Base-by-base conservation (phyloP, 1,284 basidiomycete species). In the Moesziomyces globuligerus region DNA sequence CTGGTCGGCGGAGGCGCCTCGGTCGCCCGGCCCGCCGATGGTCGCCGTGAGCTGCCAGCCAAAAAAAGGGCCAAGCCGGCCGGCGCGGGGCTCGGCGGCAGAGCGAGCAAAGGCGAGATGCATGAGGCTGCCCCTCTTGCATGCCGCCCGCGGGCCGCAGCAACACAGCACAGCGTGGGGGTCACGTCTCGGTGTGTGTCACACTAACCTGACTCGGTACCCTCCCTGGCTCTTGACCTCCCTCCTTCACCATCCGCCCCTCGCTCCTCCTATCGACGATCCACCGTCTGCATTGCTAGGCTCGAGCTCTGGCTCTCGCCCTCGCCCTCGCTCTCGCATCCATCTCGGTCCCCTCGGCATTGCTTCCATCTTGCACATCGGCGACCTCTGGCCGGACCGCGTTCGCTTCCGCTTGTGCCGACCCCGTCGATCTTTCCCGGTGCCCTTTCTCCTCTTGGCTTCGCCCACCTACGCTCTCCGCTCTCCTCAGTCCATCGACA, bases 281-380 rank as follows among this genome's bases (percentile, higher is more conserved):
- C 5, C 26, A 28, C 26, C 10, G 32, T 7, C 15, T 34, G 15
- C 10, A 34, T 34, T n/a, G n/a, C n/a, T n/a, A n/a, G n/a, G n/a
- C n/a, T n/a, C n/a, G n/a, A n/a, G n/a, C n/a, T n/a, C n/a, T n/a
- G n/a, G n/a, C n/a, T n/a, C n/a, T n/a, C 10, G 6, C 32, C 2
- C 32, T 17, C 32, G 32, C 32, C 15, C 6, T 17, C 32, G 13
- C 32, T 13, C 32, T 34, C 32, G 32, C 11, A 34, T 34, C 32
- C 37, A 20, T 46, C 48, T 58, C 47, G 61, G 55, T 28, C 21
- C 43, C 43, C 47, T 65, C 61, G 61, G 61, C 54, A 26, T 53
- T 18, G 24, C 28, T 17, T 24, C 50, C 41, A 45, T 36, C 20
- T 2, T 3, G 7, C 26, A 0, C 17, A 51, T 51, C 56, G 56